These are phyloP conservation scores for Gastrolobium villosum DNA, from an alignment of 306 rosid species.

Conservation along the genomic window DNA sequence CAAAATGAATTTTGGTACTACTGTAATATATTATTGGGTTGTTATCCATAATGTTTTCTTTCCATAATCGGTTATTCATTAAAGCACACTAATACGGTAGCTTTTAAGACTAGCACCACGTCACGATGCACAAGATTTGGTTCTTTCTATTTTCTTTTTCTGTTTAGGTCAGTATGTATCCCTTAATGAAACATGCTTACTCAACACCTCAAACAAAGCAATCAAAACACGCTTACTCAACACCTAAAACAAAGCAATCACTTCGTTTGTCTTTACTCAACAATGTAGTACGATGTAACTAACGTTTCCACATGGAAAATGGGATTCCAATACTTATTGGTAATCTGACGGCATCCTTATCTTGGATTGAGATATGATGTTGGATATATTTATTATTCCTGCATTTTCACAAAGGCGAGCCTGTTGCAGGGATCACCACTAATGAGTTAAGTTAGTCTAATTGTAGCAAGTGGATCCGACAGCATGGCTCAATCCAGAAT, in stretches of 20 bases:
- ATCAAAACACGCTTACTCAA: conserved; percentile 22
- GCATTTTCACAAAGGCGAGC: too few relatives aligned
- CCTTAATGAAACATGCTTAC: conserved; percentile 32
- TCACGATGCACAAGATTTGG: background rate
- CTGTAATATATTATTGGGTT: too few relatives aligned
- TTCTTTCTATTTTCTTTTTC: background rate
- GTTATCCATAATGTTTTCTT: background rate
- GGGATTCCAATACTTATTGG: background rate
- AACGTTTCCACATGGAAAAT: background rate
- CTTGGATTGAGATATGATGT: too few relatives aligned
- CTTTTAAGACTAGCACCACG: background rate
- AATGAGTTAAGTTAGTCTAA: too few relatives aligned
- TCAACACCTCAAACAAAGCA: too few relatives aligned
- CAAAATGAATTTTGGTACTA: too few relatives aligned
- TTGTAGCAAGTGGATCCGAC: too few relatives aligned
- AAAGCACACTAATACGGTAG: background rate
- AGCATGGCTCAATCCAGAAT: too few relatives aligned
- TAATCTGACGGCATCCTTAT: background rate
- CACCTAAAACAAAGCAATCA: background rate
- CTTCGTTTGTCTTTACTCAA: background rate
- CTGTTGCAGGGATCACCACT: too few relatives aligned
- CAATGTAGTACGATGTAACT: background rate
- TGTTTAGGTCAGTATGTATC: background rate
- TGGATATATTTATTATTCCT: too few relatives aligned
- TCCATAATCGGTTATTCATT: background rate